These are phyloP conservation scores for Pterothamnion heteromorphum DNA, from an alignment of 31 red algal genomes.

Conservation along the genomic window DNA sequence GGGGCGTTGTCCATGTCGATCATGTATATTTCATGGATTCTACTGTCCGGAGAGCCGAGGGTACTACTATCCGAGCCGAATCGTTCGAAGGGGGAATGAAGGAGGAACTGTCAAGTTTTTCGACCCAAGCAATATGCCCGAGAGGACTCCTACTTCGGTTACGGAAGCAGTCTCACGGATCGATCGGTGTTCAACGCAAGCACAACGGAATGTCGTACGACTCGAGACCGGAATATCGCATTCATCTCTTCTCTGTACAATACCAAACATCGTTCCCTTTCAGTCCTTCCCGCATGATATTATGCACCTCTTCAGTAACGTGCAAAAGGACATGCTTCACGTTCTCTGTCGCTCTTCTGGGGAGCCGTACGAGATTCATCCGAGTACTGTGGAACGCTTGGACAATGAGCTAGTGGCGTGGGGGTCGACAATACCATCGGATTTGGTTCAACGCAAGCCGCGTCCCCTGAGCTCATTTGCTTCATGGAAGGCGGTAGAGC, in stretches of 20 bases:
- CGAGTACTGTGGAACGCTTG: background rate
- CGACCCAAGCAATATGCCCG: background rate
- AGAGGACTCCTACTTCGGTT: too few species aligned
- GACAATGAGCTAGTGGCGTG: background rate
- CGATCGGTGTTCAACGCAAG: too few species aligned
- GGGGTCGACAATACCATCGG: background rate
- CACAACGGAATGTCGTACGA: too few species aligned
- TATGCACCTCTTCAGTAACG: constrained; percentile 42
- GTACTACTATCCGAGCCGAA: constrained; percentile 28
- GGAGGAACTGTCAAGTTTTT: background rate
- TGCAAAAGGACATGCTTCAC: constrained; percentile 8
- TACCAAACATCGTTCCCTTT: constrained; percentile 23
- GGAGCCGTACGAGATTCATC: background rate
- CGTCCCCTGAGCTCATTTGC: background rate
- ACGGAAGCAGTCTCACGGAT: too few species aligned
- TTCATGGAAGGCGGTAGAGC: constrained; percentile 33
- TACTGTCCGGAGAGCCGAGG: background rate
- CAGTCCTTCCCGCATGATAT: constrained; percentile 32
- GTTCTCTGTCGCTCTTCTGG: background rate
- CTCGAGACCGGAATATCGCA: background rate
- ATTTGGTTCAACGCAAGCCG: background rate
- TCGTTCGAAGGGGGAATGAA: background rate
- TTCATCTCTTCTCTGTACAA: background rate
- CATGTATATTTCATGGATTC: background rate
- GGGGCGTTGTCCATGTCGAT: background rate